Base-by-base conservation (phyloP, 1,284 basidiomycete genomes). In the Puccinia hordei region DNA sequence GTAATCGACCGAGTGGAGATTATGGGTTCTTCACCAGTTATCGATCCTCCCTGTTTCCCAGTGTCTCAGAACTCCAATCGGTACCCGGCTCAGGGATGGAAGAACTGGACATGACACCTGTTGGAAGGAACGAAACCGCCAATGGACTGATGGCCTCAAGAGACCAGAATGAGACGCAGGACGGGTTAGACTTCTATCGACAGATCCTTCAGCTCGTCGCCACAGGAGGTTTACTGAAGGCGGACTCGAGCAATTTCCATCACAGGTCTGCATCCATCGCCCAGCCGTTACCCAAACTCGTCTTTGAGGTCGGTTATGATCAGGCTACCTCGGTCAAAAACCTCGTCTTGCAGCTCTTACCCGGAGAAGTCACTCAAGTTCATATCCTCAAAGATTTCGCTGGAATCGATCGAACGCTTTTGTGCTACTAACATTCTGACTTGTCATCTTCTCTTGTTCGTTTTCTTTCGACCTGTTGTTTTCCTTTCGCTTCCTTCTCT, bases 161-260 rank as follows among this genome's bases (percentile, higher is more conserved):
- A 2, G 53, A 71, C n/a, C 53, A 81, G 15, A 55, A 75, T 19
- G 76, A 61, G 6, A 53, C 19, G 9, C 30, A 22, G 33, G 83
- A 89, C 82, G 94, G 93, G 0, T 88, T 95, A 73, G 87, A 89
- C 27, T 95, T 93, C 86, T 96, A 95, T 86, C 88, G 88, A 78
- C 87, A 88, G 61, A 93, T 96, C 81, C 89, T 90, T 4, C 85
- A 86, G 10, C 86, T 94, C 12, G 83, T 93, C 30, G 86, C 87
- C 1, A 84, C 84, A 46, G 86, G 86, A 24, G 59, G 92, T 33
- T 86, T 86, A 22, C 83, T 86, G 10, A 68, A 63, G 22, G 41
- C 61, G 17, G 46, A 53, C 8, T 13, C 24, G 33, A 27, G 5
- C 30, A 33, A 55, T n/a, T 53, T 72, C 49, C 46, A 72, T 55